Conservation (phyloP, 2,329 filamentous ascomycete species). For the Chaetomiaceae sp. region DNA sequence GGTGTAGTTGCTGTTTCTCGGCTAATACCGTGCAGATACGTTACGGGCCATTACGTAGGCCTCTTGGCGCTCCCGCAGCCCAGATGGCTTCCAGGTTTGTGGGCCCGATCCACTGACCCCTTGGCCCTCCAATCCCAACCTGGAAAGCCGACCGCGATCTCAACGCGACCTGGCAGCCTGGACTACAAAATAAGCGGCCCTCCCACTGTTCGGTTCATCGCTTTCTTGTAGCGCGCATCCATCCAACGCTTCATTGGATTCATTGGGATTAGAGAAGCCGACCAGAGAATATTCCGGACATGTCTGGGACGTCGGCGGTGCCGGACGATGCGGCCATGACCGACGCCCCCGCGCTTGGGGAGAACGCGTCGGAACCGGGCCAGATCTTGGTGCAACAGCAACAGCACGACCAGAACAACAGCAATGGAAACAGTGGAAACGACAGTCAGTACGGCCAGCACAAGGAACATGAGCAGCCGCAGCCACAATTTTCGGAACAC, state of each 20-base stretch:
- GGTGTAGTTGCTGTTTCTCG: background rate
- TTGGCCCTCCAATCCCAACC: slow-evolving; percentile 4
- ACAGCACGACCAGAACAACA: background rate
- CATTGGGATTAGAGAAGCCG: no score
- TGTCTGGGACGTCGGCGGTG: background rate
- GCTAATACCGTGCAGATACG: background rate
- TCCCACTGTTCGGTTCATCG: background rate
- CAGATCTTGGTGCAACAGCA: background rate
- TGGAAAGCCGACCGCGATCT: no score
- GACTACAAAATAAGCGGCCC: slow-evolving; percentile 25
- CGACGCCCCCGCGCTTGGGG: background rate
- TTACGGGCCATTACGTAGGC: slow-evolving; percentile 17
- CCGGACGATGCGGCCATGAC: background rate
- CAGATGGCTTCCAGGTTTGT: slow-evolving; percentile 1
- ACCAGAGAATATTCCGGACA: background rate
- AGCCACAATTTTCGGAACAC: no score
- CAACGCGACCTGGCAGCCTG: slow-evolving; percentile 3
- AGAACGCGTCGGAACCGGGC: background rate
- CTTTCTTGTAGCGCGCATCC: slow-evolving; percentile 25
- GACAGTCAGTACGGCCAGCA: no score
- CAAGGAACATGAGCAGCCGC: no score
- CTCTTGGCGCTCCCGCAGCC: background rate
- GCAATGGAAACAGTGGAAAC: background rate
- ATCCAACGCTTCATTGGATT: background rate
- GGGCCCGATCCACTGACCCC: background rate